Base-by-base conservation (phyloP, 2,329 filamentous ascomycete genomes). In the Chalaropsis ovoidea region DNA sequence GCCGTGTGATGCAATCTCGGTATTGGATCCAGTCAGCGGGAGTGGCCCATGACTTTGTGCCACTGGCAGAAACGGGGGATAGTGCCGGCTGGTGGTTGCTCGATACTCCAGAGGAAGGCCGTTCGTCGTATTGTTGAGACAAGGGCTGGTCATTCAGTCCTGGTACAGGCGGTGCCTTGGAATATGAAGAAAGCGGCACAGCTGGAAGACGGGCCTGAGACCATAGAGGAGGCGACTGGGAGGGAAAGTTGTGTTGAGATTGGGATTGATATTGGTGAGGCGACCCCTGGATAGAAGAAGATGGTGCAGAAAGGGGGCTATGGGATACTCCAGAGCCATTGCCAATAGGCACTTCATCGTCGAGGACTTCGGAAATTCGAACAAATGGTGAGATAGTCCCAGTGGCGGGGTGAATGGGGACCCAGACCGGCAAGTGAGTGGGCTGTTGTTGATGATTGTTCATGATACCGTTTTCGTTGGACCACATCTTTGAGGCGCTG, bases 31-130 rank as follows among this genome's bases (percentile, higher is more conserved):
- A 67, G 31, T 67, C 66, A 19, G 66, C 61, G 5, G 66, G 63
- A 43, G 66, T 67, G 15, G 66, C 66, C 66, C 66, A 67, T 11
- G 66, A 65, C 61, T 65, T 67, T 39, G 66, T 49, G 8, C 63
- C 63, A 3, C 39, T 39, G 7, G 27, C 45, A 17, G 58, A 31
- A 11, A 41, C 43, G 13, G 66, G 62, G 13, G 66, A 63, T 5
- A 63, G 31, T 7, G 45, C 35, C 15, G 63, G 39, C 24, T 62
- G 66, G 15, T 61, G 61, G 43, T 39, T 62, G 49, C 47, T 62
- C 6, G 66, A 67, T n/a, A 61, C 63, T n/a, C 66, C 62, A 15
- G 66, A 62, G 8, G 66, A 67, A 24, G 66, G 66, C 6, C 66
- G 62, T 52, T 67, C 52, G 19, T 65, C 66, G 43, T 62, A 65